Evolutionary conservation across 1,139 yeast genomes (phyloP).

Genomic region (Maudiozyma humilis): DNA sequence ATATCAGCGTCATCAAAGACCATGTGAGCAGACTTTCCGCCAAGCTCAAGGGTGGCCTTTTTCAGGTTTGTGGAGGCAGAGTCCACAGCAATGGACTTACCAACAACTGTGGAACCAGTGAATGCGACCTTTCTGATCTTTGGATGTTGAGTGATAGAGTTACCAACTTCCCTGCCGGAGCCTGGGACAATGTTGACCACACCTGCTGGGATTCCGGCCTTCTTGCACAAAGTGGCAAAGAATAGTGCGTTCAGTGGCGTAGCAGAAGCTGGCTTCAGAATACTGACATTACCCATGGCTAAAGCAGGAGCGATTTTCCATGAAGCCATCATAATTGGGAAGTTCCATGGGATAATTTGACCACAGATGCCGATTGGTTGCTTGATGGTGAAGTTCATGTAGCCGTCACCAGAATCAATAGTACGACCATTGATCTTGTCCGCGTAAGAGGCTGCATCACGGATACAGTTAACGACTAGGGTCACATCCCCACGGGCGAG

Average conservation of each 20-base stretch:
- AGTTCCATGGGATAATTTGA: slow-evolving; percentile 83
- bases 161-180: slow-evolving; percentile 55
- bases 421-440: slow-evolving; percentile 61
- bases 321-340: slow-evolving; percentile 69
- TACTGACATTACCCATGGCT: slow-evolving; percentile 74
- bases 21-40: slow-evolving; percentile 60
- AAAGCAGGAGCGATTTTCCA: slow-evolving; percentile 82
- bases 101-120: slow-evolving; percentile 82
- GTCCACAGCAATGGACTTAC: slow-evolving; percentile 63
- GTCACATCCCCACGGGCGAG: slow-evolving; percentile 49
- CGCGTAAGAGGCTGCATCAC: slow-evolving; percentile 71
- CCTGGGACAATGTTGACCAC: slow-evolving; percentile 70
- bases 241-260: slow-evolving; percentile 74
- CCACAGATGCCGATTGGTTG: slow-evolving; percentile 78
- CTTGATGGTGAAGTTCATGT: slow-evolving; percentile 41
- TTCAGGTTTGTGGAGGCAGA: slow-evolving; percentile 52
- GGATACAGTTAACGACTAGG: slow-evolving; percentile 47
- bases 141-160: slow-evolving; percentile 51
- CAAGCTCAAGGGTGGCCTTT: slow-evolving; percentile 66
- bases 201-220: slow-evolving; percentile 77
- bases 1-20: slow-evolving; percentile 52
- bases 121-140: slow-evolving; percentile 68
- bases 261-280: slow-evolving; percentile 73
- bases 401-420: slow-evolving; percentile 48
- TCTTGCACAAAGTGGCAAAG: slow-evolving; percentile 49